Percentiles rank a stretch among this genome's conserved stretches.
Conservation (phyloP, 106 monocot genomes). For the Platanthera guangdongensis region DNA sequence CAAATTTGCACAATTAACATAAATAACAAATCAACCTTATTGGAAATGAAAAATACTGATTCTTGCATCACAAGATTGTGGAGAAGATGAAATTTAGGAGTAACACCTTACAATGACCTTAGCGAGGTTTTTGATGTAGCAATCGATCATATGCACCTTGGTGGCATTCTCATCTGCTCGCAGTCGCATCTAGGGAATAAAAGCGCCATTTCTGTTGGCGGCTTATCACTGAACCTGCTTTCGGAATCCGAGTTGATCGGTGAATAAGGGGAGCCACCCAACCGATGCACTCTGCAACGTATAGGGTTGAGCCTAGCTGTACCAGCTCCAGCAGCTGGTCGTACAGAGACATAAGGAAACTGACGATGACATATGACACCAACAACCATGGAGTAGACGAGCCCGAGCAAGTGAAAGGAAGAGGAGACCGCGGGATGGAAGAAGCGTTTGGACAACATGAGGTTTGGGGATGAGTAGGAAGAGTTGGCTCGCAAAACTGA, state of each 20-base stretch:
- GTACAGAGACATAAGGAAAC: neutral
- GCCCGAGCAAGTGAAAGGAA: neutral
- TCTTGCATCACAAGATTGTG: neutral
- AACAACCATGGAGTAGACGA: neutral
- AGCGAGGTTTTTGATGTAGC: slow-evolving; percentile 70
- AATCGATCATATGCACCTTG: slow-evolving; percentile 78
- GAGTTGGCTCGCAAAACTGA: neutral
- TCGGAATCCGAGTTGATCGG: slow-evolving; percentile 32
- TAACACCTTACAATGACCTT: slow-evolving; percentile 66
- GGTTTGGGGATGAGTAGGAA: neutral
- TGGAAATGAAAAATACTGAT: neutral
- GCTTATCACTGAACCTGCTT: slow-evolving; percentile 45
- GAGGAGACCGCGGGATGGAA: neutral
- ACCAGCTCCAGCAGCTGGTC: neutral
- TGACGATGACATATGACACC: neutral
- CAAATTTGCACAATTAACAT: neutral
- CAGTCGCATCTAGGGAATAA: slow-evolving; percentile 74
- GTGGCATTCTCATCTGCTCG: slow-evolving; percentile 59
- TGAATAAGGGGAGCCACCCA: slow-evolving; percentile 37
- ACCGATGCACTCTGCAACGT: slow-evolving; percentile 25
- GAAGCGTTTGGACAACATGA: neutral
- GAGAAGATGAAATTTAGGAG: neutral
- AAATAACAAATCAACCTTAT: neutral
- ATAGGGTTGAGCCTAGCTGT: slow-evolving; percentile 12
- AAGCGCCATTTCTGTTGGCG: slow-evolving; percentile 72